Evolutionary conservation across 2,329 filamentous ascomycete species (phyloP), one percentile per base, ranked within the genome.

Genomic region (Didymella sp.): DNA sequence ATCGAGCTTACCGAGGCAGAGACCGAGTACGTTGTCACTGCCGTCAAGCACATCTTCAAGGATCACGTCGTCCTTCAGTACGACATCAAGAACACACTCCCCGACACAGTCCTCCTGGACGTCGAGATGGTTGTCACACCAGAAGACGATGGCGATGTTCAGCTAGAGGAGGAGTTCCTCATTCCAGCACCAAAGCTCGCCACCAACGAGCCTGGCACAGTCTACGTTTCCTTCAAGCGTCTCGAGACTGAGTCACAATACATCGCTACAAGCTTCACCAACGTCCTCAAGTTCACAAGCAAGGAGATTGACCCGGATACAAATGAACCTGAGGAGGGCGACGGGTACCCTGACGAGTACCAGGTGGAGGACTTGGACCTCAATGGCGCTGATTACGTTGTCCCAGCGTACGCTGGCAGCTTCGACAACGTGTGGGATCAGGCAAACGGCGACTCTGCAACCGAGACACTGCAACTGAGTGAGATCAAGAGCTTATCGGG

Each of bases 31-130:
- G 92, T 97, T 47, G 95, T 99, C 59, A 88, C 85, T 31, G 88
- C 95, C 21, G 86, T 97, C 78, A 99, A 99, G 82, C 95, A 99
- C 75, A 87, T 99, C 71, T 99, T 97, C 87, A 96, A 96, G 80
- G 91, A 96, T 75, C 91, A 98, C 73, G 83, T 99, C 72, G 94
- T 99, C 30, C 81, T 99, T 51, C 95, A 99, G 74, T 99, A 95
- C 77, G 91, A 98, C 74, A 88, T 99, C 76, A 98, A 96, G 84
- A 99, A 99, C 81, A 99, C 95, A 2, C 84, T 99, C 11, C 89
- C 91, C 12, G 91, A 93, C 59, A 96, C 92, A 12, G 75, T 76
- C 4, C 64, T 77, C 6, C 59, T 73, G 17, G 73, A 76, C 48
- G 75, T 76, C 19, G 69, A 74, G 15, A 86, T 99, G 25, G 83